Evolutionary conservation across 805 yeast species (phyloP).

Genomic region (Pichia insulana): DNA sequence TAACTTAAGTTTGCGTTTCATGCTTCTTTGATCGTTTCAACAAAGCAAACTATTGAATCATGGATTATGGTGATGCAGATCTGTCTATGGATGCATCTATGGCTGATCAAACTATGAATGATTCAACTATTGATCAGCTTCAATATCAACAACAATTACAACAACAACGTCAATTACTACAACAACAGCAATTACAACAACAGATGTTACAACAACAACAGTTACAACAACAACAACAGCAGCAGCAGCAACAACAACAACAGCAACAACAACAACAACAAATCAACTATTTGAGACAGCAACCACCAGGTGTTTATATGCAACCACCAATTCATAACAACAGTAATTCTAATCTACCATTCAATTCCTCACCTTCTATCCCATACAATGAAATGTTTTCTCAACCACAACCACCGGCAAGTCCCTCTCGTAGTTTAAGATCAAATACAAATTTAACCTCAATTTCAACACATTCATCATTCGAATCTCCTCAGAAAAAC

Average conservation of each 20-base stretch:
- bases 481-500: constrained; percentile 21
- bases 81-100: neutral
- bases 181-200: constrained; percentile 7
- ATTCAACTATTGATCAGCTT: neutral
- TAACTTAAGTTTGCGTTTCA: no score
- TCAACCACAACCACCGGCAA: constrained; percentile 27
- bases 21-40: no score
- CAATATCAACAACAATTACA: neutral
- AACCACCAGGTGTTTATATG: neutral
- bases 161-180: constrained; percentile 5
- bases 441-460: constrained; percentile 24
- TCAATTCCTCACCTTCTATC: constrained; percentile 18
- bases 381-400: constrained; percentile 16
- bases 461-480: constrained; percentile 24
- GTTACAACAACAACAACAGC: constrained; percentile 16
- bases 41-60: no score
- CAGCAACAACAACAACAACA: neutral
- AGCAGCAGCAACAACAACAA: constrained; percentile 11
- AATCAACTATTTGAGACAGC: neutral
- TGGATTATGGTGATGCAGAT: neutral
- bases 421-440: constrained; percentile 28
- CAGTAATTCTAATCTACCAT: constrained; percentile 11
- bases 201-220: constrained; percentile 20
- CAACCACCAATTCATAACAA: constrained; percentile 4
- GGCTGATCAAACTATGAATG: neutral